Percentiles rank a stretch among this genome's conserved stretches.
Evolutionary conservation across 768 basidiomycete genomes (phyloP).

Genomic region (Hortiboletus flavorubellus): DNA sequence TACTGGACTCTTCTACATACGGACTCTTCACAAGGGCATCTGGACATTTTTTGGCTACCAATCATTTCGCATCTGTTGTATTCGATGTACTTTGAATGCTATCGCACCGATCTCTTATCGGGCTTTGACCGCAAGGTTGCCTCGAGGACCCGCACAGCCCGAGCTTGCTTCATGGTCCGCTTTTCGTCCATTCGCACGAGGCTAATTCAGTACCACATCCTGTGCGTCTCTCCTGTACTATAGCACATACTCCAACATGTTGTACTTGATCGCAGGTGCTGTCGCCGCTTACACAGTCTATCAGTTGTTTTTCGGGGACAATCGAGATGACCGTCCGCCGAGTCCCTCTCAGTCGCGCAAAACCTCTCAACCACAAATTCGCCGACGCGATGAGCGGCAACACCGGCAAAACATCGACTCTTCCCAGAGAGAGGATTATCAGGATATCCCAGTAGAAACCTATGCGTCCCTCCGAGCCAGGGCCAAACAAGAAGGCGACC

Average conservation of each 20-base stretch:
- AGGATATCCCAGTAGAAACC: conserved; percentile 17
- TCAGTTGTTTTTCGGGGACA: conserved; percentile 5
- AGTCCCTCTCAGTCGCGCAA: neutral
- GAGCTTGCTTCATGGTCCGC: neutral
- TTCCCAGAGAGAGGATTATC: neutral
- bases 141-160: neutral
- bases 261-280: conserved; percentile 12
- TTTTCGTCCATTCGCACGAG: neutral
- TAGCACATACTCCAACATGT: conserved; percentile 2
- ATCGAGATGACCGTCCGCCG: conserved; percentile 3
- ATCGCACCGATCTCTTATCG: neutral
- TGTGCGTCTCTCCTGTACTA: neutral
- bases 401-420: neutral
- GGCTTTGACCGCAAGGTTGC: neutral
- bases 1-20: neutral
- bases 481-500: conserved; percentile 75
- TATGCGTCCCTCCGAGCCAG: conserved; percentile 65
- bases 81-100: conserved; percentile 1
- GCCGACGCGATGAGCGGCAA: conserved; percentile 10
- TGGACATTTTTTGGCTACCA: conserved; percentile 3
- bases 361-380: neutral
- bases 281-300: conserved; percentile 12
- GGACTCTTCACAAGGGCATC: neutral
- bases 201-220: neutral
- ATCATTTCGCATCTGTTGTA: conserved; percentile 8